Percentiles rank a stretch among this genome's conserved stretches.
phyloP scores from a whole-genome alignment of 768 basidiomycete species.

The Lentinula boryana region DNA sequence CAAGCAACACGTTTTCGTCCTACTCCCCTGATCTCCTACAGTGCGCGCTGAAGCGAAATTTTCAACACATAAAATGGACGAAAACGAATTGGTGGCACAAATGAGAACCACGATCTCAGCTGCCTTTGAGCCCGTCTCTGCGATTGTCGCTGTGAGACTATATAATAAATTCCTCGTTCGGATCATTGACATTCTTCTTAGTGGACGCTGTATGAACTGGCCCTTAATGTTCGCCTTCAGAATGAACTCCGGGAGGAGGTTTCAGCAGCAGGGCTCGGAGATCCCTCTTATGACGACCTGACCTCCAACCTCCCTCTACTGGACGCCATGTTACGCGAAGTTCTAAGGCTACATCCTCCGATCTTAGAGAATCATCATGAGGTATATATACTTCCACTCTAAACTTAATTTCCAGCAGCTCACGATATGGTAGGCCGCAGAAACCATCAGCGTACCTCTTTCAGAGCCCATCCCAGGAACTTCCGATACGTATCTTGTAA shows the following conservation, averaged over 20 bases:
- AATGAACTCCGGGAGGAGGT: slow-evolving; percentile 51
- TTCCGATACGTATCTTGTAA: slow-evolving; percentile 32
- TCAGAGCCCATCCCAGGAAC: slow-evolving; percentile 43
- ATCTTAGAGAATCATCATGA: slow-evolving; percentile 64
- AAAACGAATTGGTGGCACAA: slow-evolving; percentile 49
- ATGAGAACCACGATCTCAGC: slow-evolving; percentile 62
- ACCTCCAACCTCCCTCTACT: slow-evolving; percentile 46
- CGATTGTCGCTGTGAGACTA: slow-evolving; percentile 24
- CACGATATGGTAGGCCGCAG: slow-evolving; percentile 32
- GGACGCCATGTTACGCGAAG: slow-evolving; percentile 57
- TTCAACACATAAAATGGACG: slow-evolving; percentile 31
- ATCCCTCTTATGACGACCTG: slow-evolving; percentile 48
- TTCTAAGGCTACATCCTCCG: slow-evolving; percentile 54
- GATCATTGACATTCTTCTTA: slow-evolving; percentile 18
- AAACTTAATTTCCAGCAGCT: slow-evolving; percentile 6
- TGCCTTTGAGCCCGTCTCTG: slow-evolving; percentile 36
- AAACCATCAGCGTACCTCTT: slow-evolving; percentile 50
- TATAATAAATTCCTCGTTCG: not conserved
- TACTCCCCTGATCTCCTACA: slow-evolving; percentile 8
- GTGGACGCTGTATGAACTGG: slow-evolving; percentile 67
- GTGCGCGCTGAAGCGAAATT: slow-evolving; percentile 39
- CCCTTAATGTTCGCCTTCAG: slow-evolving; percentile 46
- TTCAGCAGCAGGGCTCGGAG: slow-evolving; percentile 24
- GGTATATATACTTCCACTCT: slow-evolving; percentile 20
- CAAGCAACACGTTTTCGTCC: not conserved